phyloP scores from a whole-genome alignment of 2,329 filamentous ascomycete genomes.

The Aspergillus sergii region DNA sequence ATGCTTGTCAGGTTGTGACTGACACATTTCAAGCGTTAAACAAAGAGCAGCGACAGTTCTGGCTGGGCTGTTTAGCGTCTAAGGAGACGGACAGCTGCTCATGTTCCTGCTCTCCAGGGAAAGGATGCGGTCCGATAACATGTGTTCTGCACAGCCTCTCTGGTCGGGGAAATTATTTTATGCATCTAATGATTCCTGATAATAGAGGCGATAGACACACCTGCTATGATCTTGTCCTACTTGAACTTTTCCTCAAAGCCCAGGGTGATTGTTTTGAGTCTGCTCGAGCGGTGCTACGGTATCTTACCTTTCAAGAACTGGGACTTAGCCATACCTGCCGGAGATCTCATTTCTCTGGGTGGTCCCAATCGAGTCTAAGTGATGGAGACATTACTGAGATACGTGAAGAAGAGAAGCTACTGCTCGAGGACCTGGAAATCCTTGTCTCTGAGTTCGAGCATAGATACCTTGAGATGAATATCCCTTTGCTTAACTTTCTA shows the following conservation, averaged over 20 bases:
- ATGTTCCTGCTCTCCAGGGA: not conserved
- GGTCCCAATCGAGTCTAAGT: not conserved
- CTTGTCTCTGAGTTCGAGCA: constrained; percentile 2
- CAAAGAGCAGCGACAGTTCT: not conserved
- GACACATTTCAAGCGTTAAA: not conserved
- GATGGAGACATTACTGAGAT: not conserved
- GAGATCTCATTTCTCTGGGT: not conserved
- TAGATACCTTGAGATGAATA: constrained; percentile 3
- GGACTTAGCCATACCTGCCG: constrained; percentile 4
- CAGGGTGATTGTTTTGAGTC: not conserved
- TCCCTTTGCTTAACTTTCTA: not conserved
- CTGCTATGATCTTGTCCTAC: not conserved
- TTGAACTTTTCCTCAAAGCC: not conserved
- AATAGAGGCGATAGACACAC: not conserved
- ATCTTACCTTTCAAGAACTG: not conserved
- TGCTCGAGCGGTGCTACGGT: constrained; percentile 1
- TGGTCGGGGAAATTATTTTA: too few relatives aligned
- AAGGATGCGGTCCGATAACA: not conserved
- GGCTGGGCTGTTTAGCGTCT: not conserved
- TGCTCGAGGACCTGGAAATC: not conserved
- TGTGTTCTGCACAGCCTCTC: not conserved
- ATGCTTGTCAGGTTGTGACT: not conserved
- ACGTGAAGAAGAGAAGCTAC: not conserved
- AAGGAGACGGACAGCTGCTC: not conserved
- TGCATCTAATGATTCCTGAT: too few relatives aligned